Evolutionary conservation across 2,329 filamentous ascomycete species (phyloP), one percentile per base, ranked within the genome.

Genomic region (Fusarium cicatricum): DNA sequence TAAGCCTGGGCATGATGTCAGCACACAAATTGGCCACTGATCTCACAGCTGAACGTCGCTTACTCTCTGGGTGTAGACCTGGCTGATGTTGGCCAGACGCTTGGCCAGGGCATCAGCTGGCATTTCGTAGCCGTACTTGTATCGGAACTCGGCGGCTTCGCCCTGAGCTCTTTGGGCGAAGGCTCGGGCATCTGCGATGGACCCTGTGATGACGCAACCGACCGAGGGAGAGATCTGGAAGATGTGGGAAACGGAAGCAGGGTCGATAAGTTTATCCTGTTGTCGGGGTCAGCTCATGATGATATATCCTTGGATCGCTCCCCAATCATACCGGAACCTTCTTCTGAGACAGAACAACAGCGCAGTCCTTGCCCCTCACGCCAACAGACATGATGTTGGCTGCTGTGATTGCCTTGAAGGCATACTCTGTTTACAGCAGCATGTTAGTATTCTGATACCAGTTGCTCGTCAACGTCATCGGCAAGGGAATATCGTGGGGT

Each of bases 71-170:
- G 95, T 99, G 79, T 98, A 99, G 65, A 99, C 95, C 79, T 99
- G 95, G 78, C 92, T 97, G 82, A 99, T 97, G 80, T 99, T 99
- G 75, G 95, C 95, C 78, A 99, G 82, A 74, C 95, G 87, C 86
- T 99, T 99, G 64, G 95, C 91, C 71, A 99, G 80, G 46, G 92
- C 95, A 78, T 99, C 95, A 76, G 92, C 96, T 57, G 95, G 95
- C 95, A 99, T 99, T 83, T 99, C 95, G 78, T 99, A 99, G 72
- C 95, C 95, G 75, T 87, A 97, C 81, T 97, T 97, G 87, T 99
- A 99, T 78, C 89, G 88, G 82, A 99, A 99, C 75, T 99, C 94
- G 53, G 94, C 94, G 66, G 95, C 95, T 80, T 99, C 95, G 69
- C 91, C 91, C 80, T 95, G 90, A 63, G 95, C 95, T 72, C 95